Evolutionary conservation across 345 rosid genomes (phyloP).

Genomic region (Corchorus capsularis): DNA sequence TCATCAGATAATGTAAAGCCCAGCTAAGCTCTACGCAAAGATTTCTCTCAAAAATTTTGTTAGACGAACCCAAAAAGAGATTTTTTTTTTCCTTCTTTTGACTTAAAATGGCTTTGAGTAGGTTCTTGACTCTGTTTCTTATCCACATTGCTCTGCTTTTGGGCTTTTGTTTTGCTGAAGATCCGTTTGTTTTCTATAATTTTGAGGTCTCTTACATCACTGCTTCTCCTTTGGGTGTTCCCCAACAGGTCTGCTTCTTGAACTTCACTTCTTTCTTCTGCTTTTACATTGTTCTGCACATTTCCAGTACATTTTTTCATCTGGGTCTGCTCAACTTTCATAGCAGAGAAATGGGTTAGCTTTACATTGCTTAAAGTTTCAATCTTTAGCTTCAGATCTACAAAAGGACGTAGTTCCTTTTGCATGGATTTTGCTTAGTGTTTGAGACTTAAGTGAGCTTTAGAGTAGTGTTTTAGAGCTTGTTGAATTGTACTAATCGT

Average conservation of each 20-base stretch:
- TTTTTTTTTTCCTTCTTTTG: constrained; percentile 4
- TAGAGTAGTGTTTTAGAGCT: constrained; percentile 15
- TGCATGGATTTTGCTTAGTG: constrained; percentile 12
- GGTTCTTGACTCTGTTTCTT: constrained; percentile 46
- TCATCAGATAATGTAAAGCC: constrained; percentile 44
- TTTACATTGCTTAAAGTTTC: constrained; percentile 38
- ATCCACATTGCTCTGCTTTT: constrained; percentile 53
- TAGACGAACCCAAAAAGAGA: not conserved
- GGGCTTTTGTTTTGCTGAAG: constrained; percentile 62
- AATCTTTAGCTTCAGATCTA: constrained; percentile 53
- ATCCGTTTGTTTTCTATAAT: constrained; percentile 63
- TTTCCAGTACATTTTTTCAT: constrained; percentile 22
- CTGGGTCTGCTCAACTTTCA: constrained; percentile 28
- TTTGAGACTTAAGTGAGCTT: constrained; percentile 22
- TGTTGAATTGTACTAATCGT: constrained; percentile 6
- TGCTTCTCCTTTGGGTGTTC: constrained; percentile 95
- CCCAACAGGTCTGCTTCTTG: constrained; percentile 69
- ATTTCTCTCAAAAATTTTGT: constrained; percentile 17
- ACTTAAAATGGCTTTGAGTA: constrained; percentile 51
- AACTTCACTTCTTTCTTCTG: constrained; percentile 33
- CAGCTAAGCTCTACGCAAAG: constrained; percentile 11
- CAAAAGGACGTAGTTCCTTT: constrained; percentile 20
- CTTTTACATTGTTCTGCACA: not conserved
- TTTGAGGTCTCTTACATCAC: constrained; percentile 92
- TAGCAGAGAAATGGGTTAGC: constrained; percentile 21